Evolutionary conservation across 148 eudicot species (phyloP), one percentile per base, ranked within the genome.

Genomic region (Heliamphora exappendiculata): DNA sequence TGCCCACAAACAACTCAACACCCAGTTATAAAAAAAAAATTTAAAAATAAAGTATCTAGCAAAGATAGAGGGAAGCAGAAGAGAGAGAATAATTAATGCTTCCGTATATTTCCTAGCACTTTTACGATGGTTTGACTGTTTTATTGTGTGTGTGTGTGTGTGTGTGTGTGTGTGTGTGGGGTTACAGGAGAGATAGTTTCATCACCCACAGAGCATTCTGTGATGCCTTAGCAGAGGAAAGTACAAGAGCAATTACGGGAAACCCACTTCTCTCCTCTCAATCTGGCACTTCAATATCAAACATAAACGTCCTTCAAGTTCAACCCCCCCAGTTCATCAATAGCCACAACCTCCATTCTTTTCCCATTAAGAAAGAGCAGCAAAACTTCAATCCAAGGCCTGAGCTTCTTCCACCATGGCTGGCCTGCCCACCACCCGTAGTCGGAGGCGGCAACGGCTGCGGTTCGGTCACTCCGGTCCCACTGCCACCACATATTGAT

Each of bases 121-220:
- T 3, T 3, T 4, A 26, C 26, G 63, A 58, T 9, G 28, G 24
- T 58, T 58, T 29, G 31, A 60, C 37, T 13, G 17, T 8, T 3
- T 12, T 10, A 24, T 31, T 26, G 63, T 12, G 16, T 58, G 63
- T 28, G 1, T 7, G 28, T 5, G 59, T 22, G 10, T 55, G 33
- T 5, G 51, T 5, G 70, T 14, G 70, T n/a, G 63, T n/a, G 63
- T 3, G 42, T 54, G 62, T 76, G 28, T 14, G 29, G 14, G 16
- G 1, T 41, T 66, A 42, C 89, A 95, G 99, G 89, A 92, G 97
- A 78, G 99, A 95, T 62, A 95, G 98, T 78, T 95, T 92, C 87
- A 89, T 95, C 76, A 95, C 98, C n/a, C 99, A 95, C 75, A 88
- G 94, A 78, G 97, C 99, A 45, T 95, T 95, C 71, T 95, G 99